Conservation (phyloP, 2,329 filamentous ascomycete species). For the Sporothrix dimorphospora region DNA sequence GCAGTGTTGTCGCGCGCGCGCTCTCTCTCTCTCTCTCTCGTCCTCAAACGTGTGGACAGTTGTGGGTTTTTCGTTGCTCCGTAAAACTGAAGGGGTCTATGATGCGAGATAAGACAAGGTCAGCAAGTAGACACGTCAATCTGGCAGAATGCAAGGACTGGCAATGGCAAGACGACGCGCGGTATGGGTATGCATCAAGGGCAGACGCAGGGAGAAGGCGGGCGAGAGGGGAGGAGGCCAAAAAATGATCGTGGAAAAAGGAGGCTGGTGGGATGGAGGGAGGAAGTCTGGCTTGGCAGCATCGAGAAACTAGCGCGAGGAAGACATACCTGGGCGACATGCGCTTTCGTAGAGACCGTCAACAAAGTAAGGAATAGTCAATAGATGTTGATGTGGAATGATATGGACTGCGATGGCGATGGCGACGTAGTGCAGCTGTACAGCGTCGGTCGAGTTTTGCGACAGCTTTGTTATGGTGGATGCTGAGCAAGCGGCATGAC, state of each 20-base stretch:
- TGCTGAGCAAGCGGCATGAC: slow-evolving; percentile 26
- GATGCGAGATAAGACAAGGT: slow-evolving; percentile 13
- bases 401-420: slow-evolving; percentile 37
- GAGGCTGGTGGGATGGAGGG: slow-evolving; percentile 19
- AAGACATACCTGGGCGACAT: slow-evolving; percentile 27
- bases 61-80: neutral
- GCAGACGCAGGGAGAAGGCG: neutral
- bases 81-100: slow-evolving; percentile 18
- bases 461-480: slow-evolving; percentile 37
- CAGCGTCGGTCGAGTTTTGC: slow-evolving; percentile 34
- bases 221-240: slow-evolving; percentile 2
- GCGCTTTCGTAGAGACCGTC: slow-evolving; percentile 32
- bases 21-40: neutral
- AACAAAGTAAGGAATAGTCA: slow-evolving; percentile 35
- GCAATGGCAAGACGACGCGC: neutral
- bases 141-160: neutral
- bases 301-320: neutral
- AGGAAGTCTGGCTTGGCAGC: neutral
- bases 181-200: neutral
- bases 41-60: no score
- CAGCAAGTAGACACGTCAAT: neutral
- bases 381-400: slow-evolving; percentile 40
- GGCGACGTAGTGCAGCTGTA: slow-evolving; percentile 27
- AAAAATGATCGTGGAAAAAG: slow-evolving; percentile 12
- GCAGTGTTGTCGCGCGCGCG: neutral